Percentiles rank a stretch among this genome's conserved stretches.
These are phyloP conservation scores for Luzula sylvatica DNA, from an alignment of 176 grass and related monocot species.

Conservation along the genomic window DNA sequence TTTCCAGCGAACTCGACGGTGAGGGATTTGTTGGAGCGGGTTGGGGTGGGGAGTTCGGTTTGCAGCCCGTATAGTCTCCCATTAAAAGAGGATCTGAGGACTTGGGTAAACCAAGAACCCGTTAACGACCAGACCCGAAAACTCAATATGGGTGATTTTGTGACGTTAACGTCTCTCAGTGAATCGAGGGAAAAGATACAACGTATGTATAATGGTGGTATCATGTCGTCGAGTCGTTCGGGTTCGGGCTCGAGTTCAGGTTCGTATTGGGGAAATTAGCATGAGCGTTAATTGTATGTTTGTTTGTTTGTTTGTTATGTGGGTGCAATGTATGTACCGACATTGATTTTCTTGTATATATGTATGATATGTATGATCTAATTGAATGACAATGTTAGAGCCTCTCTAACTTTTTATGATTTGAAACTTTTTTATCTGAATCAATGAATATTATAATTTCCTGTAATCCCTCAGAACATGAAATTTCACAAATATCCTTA, in stretches of 20 bases:
- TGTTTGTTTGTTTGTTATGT: constrained; percentile 15
- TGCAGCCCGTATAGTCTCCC: constrained; percentile 58
- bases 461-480: too few species aligned
- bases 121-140: constrained; percentile 33
- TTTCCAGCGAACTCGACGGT: constrained; percentile 56
- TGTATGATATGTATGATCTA: constrained; percentile 47
- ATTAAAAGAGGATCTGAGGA: constrained; percentile 69
- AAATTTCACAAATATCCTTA: too few species aligned
- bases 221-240: constrained; percentile 33
- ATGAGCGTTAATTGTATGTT: neutral
- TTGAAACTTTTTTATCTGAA: constrained; percentile 10
- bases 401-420: neutral
- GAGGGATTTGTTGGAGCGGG: constrained; percentile 51
- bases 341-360: constrained; percentile 37
- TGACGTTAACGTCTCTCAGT: constrained; percentile 67
- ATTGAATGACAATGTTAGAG: constrained; percentile 23
- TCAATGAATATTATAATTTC: constrained; percentile 12
- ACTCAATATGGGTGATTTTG: constrained; percentile 80
- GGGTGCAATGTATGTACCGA: constrained; percentile 32
- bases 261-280: constrained; percentile 34
- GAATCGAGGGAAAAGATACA: constrained; percentile 88
- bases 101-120: constrained; percentile 56
- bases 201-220: constrained; percentile 84
- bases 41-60: constrained; percentile 38
- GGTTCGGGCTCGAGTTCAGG: too few species aligned